Percentiles rank a stretch among this genome's conserved stretches.
Evolutionary conservation across 305 asterid species (phyloP).

Genomic region (Solanum hybrid): DNA sequence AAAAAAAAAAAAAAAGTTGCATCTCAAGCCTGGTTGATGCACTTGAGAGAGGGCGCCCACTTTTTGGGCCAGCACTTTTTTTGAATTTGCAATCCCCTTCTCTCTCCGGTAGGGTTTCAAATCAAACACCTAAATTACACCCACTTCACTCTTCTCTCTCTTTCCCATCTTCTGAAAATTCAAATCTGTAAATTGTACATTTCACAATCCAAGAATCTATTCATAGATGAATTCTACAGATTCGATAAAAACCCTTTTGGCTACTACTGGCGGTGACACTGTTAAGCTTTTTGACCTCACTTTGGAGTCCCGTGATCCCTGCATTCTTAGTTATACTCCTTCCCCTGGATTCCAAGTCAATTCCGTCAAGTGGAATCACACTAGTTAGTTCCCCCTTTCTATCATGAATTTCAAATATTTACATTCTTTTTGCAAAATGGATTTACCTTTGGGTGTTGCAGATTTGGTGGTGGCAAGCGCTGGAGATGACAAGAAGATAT

Average conservation of each 20-base stretch:
- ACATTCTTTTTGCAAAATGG: background rate
- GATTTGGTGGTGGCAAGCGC: conserved; percentile 98
- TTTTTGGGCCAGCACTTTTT: conserved; percentile 15
- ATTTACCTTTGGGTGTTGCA: conserved; percentile 12
- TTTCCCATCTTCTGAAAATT: conserved; percentile 8
- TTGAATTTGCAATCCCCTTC: conserved; percentile 20
- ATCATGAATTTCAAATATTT: background rate
- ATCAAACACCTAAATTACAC: conserved; percentile 6
- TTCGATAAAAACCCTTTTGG: conserved; percentile 47
- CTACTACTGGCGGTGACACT: conserved; percentile 92
- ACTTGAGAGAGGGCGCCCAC: conserved; percentile 23
- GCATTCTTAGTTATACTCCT: conserved; percentile 68
- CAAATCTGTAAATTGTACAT: conserved; percentile 12
- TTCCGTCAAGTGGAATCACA: conserved; percentile 95
- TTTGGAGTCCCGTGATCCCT: conserved; percentile 73
- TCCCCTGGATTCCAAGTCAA: conserved; percentile 73
- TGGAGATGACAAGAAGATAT: conserved; percentile 78
- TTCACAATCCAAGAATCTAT: background rate
- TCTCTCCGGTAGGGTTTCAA: conserved; percentile 19
- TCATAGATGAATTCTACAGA: conserved; percentile 35
- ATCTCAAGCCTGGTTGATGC: background rate
- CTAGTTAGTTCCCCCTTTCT: conserved; percentile 39
- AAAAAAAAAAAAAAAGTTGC: background rate
- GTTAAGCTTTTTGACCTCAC: conserved; percentile 89
- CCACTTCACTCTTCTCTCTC: conserved; percentile 6